Conservation (phyloP, 192 early-diverging fungal species). For the Coemansia sp. region DNA sequence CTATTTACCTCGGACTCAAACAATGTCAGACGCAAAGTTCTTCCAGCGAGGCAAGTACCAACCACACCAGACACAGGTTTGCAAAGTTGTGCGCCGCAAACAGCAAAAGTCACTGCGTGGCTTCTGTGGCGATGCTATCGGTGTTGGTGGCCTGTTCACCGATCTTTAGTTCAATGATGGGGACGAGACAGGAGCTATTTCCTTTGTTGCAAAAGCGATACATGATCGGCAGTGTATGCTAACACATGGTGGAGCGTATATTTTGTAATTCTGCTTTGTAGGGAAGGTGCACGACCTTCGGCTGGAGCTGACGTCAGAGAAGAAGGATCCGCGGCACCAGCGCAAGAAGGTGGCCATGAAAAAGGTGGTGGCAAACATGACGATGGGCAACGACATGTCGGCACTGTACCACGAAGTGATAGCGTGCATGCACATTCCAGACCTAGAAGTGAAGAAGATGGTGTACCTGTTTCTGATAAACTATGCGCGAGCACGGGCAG, state of each 20-base stretch:
- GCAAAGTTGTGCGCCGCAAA: not conserved
- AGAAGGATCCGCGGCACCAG: slow-evolving; percentile 75
- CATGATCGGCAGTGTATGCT: slow-evolving; percentile 7
- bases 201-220: not conserved
- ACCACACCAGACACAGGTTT: not conserved
- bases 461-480: slow-evolving; percentile 98
- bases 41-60: slow-evolving; percentile 69
- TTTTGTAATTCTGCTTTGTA: slow-evolving; percentile 21
- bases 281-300: slow-evolving; percentile 91
- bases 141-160: not conserved
- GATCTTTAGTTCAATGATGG: not conserved
- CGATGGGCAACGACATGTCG: slow-evolving; percentile 99
- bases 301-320: slow-evolving; percentile 81
- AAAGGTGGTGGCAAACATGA: slow-evolving; percentile 99
- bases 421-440: slow-evolving; percentile 86
- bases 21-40: slow-evolving; percentile 79
- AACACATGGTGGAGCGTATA: not conserved
- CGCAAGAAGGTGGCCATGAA: slow-evolving; percentile 85
- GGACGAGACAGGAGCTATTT: not conserved
- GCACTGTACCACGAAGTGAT: slow-evolving; percentile 90
- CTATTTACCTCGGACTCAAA: not conserved
- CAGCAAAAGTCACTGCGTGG: not conserved
- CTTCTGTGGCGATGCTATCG: not conserved
- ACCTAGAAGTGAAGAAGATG: slow-evolving; percentile 97
- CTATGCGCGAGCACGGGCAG: slow-evolving; percentile 95